Conservation (phyloP, 805 yeast genomes). For the Yamadazyma ubonensis region DNA sequence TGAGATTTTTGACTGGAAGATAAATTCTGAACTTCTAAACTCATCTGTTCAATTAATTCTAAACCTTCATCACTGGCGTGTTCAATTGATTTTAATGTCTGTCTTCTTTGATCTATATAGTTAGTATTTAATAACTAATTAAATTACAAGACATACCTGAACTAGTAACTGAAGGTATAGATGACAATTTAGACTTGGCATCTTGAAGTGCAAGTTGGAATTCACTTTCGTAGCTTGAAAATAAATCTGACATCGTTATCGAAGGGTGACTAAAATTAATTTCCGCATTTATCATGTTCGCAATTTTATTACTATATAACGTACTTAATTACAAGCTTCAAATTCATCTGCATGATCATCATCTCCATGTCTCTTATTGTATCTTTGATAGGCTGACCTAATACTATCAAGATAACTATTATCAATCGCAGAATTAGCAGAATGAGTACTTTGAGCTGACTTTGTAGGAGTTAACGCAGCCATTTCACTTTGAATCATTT, state of each 20-base stretch:
- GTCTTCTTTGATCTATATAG: conserved; percentile 47
- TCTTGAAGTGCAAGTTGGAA: conserved; percentile 69
- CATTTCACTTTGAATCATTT: conserved; percentile 17
- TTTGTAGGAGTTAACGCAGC: conserved; percentile 19
- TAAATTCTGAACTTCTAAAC: conserved; percentile 77
- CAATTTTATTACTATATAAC: neutral
- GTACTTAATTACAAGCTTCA: conserved; percentile 41
- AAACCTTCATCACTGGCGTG: conserved; percentile 74
- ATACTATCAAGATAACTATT: conserved; percentile 36
- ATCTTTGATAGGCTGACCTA: conserved; percentile 35
- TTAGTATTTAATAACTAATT: conserved; percentile 17
- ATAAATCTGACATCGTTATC: conserved; percentile 29
- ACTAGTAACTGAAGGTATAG: conserved; percentile 24
- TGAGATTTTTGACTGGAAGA: conserved; percentile 72
- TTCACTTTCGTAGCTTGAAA: conserved; percentile 67
- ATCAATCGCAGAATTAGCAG: conserved; percentile 27
- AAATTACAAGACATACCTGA: conserved; percentile 14
- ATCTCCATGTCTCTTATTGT: conserved; percentile 25
- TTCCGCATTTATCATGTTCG: neutral
- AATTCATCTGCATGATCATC: conserved; percentile 54
- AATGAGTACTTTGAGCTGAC: conserved; percentile 24
- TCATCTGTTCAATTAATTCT: conserved; percentile 83
- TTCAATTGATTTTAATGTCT: conserved; percentile 59
- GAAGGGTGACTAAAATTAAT: neutral
- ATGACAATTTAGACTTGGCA: conserved; percentile 62